A percentile compares a stretch with the other conserved stretches of the same genome.
Conservation (phyloP, 768 basidiomycete species). For the Kwoniella bestiolae region DNA sequence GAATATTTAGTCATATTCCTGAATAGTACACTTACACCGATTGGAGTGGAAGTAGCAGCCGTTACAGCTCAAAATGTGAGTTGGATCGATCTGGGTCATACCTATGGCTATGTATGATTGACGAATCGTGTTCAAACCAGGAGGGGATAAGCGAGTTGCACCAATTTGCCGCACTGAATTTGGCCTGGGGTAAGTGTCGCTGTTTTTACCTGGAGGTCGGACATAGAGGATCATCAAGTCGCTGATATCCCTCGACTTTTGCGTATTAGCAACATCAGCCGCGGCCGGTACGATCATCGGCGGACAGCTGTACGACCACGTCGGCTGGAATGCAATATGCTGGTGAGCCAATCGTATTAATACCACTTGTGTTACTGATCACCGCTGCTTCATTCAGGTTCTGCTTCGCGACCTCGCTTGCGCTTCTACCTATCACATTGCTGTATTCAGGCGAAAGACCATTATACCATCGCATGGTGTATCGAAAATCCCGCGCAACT, state of each 20-base stretch:
- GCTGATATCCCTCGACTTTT: background rate
- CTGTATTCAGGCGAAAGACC: conserved; percentile 6
- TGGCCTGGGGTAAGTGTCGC: conserved; percentile 19
- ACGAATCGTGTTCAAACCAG: conserved; percentile 2
- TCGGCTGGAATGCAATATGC: conserved; percentile 29
- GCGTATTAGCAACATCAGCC: conserved; percentile 2
- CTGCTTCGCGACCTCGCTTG: background rate
- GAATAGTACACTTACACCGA: conserved; percentile 6
- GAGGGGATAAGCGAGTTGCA: conserved; percentile 28
- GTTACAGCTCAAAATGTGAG: conserved; percentile 19
- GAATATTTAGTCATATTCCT: conserved; percentile 14
- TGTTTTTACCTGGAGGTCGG: too few species aligned
- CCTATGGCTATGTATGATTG: background rate
- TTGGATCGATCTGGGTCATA: too few species aligned
- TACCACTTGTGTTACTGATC: background rate
- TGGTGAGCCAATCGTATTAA: conserved; percentile 17
- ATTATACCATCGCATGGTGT: background rate
- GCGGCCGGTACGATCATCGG: conserved; percentile 27
- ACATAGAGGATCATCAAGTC: too few species aligned
- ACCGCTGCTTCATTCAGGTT: background rate
- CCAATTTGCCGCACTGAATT: conserved; percentile 36
- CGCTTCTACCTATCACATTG: background rate
- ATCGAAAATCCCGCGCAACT: background rate
- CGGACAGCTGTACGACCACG: conserved; percentile 33
- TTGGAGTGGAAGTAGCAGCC: conserved; percentile 21